These are phyloP conservation scores for Clitopilus hobsonii DNA, from an alignment of 768 basidiomycete species.

Conservation along the genomic window DNA sequence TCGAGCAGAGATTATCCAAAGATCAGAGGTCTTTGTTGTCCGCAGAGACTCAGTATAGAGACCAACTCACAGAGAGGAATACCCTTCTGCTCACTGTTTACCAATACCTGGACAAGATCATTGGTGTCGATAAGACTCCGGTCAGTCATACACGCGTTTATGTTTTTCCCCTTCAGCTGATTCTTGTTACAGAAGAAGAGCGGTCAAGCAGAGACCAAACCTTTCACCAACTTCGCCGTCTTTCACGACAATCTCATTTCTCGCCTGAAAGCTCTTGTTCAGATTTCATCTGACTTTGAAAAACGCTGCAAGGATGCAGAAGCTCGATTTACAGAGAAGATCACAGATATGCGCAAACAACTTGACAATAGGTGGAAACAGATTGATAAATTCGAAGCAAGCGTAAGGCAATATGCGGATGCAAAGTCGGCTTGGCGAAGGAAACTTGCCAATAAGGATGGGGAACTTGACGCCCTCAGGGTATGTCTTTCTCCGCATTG, in stretches of 20 bases:
- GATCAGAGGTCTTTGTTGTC: slow-evolving; percentile 70
- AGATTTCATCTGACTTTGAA: slow-evolving; percentile 85
- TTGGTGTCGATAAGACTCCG: slow-evolving; percentile 83
- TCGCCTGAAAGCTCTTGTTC: slow-evolving; percentile 77
- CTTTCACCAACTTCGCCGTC: slow-evolving; percentile 88
- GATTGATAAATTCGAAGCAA: slow-evolving; percentile 87
- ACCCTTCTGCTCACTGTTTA: slow-evolving; percentile 88
- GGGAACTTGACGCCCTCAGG: slow-evolving; percentile 86
- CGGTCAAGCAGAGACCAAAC: slow-evolving; percentile 78
- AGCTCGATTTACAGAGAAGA: slow-evolving; percentile 61
- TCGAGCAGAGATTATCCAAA: slow-evolving; percentile 78
- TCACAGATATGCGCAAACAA: slow-evolving; percentile 79
- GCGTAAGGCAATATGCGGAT: slow-evolving; percentile 77
- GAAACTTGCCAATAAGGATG: slow-evolving; percentile 77
- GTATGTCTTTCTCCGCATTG: slow-evolving; percentile 36
- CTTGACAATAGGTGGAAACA: slow-evolving; percentile 87
- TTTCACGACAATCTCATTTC: slow-evolving; percentile 94
- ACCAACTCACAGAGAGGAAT: slow-evolving; percentile 91
- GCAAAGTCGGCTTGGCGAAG: slow-evolving; percentile 81
- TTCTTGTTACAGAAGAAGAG: slow-evolving; percentile 63
- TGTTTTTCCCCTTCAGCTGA: too few relatives aligned
- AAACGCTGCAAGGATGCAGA: slow-evolving; percentile 80
- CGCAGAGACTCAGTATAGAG: slow-evolving; percentile 79
- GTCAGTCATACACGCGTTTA: too few relatives aligned
- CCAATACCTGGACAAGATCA: slow-evolving; percentile 92